Base-by-base conservation (phyloP, 495 filamentous ascomycete genomes). In the Cladorrhinum samala region DNA sequence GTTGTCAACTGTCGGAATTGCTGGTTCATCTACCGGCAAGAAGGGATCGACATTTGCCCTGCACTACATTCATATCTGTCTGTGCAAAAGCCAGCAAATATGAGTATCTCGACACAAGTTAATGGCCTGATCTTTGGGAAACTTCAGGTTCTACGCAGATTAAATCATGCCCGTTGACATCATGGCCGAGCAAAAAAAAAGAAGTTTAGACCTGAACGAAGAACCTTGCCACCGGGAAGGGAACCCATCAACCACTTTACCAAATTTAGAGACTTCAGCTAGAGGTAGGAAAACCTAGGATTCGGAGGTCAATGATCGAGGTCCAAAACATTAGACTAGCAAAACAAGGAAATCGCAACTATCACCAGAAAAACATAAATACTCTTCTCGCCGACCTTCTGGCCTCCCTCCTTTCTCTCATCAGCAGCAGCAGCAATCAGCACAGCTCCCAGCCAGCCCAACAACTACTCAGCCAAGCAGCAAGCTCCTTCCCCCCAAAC, bases 361-460 rank as follows among this genome's bases (percentile, higher is more conserved):
- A 2, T 44, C 13, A 9, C 27, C 19, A n/a, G 6, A 46, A 38
- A 37, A 19, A n/a, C 23, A 57, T 57, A 57, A 52, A 57, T 52
- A 52, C 24, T 14, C 23, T 20, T 0, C 16, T 41, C 18, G 1
- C 27, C 24, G 21, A 11, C 43, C 13, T 30, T 46, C 23, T 19
- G n/a, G 33, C 20, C 9, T 9, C 7, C 9, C 20, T n/a, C 39
- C 40, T 20, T 51, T 40, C 3, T 38, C 46, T 23, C 38, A 48
- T 2, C 49, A 57, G 43, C 43, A 52, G 21, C 37, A 57, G 49
- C 43, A 52, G 19, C 21, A 24, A 43, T 20, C 52, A 23, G 18
- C 50, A 45, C 17, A n/a, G 17, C 11, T 9, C n/a, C n/a, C n/a
- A n/a, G n/a, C n/a, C 19, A 53, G 19, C 41, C 37, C 37, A 49